These are phyloP conservation scores for Kalmusia sp. DNA, from an alignment of 2,329 filamentous ascomycete species.

Conservation along the genomic window DNA sequence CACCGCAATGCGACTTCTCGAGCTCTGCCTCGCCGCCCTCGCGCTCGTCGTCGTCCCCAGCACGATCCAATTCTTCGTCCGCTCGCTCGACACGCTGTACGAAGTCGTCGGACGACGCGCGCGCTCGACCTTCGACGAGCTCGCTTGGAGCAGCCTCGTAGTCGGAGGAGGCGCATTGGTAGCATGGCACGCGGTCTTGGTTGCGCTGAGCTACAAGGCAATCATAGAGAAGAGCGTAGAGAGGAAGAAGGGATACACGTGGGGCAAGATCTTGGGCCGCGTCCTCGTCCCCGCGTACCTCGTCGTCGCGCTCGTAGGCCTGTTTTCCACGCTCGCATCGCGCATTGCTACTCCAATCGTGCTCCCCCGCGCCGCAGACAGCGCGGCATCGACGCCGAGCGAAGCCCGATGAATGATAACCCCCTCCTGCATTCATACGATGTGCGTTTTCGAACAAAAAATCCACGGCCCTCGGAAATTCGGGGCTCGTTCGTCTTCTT, in stretches of 20 bases:
- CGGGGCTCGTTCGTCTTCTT: too few species aligned
- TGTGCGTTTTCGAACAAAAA: too few species aligned
- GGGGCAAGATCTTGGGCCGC: neutral
- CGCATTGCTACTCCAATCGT: neutral
- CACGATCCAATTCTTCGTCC: conserved; percentile 21
- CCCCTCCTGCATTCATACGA: too few species aligned
- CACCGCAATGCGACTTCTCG: conserved; percentile 17
- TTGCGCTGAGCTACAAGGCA: neutral
- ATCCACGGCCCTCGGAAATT: too few species aligned
- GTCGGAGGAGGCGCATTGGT: conserved; percentile 14
- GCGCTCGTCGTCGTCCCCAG: conserved; percentile 22
- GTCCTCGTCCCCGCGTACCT: neutral
- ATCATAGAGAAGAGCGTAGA: neutral
- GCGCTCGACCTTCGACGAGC: conserved; percentile 17
- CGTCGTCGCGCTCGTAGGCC: neutral
- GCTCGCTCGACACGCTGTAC: conserved; percentile 19
- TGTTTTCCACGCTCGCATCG: neutral
- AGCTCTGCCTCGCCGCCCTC: conserved; percentile 16
- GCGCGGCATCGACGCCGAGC: neutral
- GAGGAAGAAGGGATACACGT: neutral
- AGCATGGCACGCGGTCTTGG: conserved; percentile 24
- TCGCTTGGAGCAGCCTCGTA: conserved; percentile 1
- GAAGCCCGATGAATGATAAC: too few species aligned
- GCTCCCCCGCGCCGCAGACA: neutral
- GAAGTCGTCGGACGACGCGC: conserved; percentile 23